A percentile compares a stretch with the other conserved stretches of the same genome.
Conservation (phyloP, 2,329 filamentous ascomycete genomes). For the Pseudogymnoascus sp. region DNA sequence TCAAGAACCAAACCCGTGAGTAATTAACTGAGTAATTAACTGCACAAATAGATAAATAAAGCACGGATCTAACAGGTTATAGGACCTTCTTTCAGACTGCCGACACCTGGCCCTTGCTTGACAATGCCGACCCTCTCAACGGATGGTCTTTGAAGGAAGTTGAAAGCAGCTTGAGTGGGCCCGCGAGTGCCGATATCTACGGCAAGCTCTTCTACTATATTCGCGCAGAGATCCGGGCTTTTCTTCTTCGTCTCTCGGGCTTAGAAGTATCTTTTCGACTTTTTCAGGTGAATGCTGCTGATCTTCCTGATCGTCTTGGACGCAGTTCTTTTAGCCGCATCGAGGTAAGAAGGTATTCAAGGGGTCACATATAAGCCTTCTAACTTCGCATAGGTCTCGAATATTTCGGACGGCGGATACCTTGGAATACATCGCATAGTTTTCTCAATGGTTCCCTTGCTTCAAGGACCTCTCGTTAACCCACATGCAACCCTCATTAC, state of each 20-base stretch:
- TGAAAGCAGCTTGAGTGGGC: slow-evolving; percentile 11
- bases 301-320: slow-evolving; percentile 19
- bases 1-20: slow-evolving; percentile 35
- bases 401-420: slow-evolving; percentile 31
- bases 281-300: slow-evolving; percentile 21
- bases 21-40: slow-evolving; percentile 9
- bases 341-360: slow-evolving; percentile 27
- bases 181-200: slow-evolving; percentile 32
- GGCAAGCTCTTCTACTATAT: slow-evolving; percentile 33
- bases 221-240: slow-evolving; percentile 23
- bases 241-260: slow-evolving; percentile 23
- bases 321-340: slow-evolving; percentile 30
- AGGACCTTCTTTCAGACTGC: slow-evolving; percentile 31
- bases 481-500: slow-evolving; percentile 35
- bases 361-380: neutral
- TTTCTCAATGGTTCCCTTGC: slow-evolving; percentile 25
- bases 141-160: slow-evolving; percentile 32
- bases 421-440: slow-evolving; percentile 26
- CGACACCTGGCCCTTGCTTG: slow-evolving; percentile 32
- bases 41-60: neutral
- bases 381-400: slow-evolving; percentile 28
- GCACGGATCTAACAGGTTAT: neutral
- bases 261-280: slow-evolving; percentile 24
- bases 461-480: slow-evolving; percentile 29
- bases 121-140: slow-evolving; percentile 30